These are phyloP conservation scores for Angophora floribunda DNA, from an alignment of 345 rosid genomes.

Conservation along the genomic window DNA sequence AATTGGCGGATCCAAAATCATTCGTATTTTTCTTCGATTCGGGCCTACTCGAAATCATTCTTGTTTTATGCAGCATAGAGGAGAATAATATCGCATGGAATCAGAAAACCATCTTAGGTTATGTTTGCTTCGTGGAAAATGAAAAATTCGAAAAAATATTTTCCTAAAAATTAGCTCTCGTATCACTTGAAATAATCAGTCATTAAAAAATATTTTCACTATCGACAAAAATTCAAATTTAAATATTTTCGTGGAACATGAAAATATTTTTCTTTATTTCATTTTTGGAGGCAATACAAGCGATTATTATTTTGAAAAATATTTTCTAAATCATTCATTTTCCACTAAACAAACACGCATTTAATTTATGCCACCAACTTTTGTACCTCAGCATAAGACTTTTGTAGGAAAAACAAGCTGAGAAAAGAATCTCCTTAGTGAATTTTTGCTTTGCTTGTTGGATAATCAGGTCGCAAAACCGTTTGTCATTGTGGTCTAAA, in stretches of 20 bases:
- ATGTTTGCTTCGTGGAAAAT: too few relatives aligned
- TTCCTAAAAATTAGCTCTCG: fast-evolving
- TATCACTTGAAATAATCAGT: background rate
- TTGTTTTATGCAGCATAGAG: background rate
- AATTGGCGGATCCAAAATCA: background rate
- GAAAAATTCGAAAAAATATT: too few relatives aligned
- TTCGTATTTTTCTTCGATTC: background rate
- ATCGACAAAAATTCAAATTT: too few relatives aligned
- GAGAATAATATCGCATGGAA: background rate
- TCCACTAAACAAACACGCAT: fast-evolving
- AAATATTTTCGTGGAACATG: too few relatives aligned
- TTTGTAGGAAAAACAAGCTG: background rate
- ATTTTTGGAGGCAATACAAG: too few relatives aligned
- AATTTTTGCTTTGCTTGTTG: background rate
- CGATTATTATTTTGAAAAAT: too few relatives aligned
- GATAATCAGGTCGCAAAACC: background rate
- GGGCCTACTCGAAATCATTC: background rate
- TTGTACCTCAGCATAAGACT: background rate
- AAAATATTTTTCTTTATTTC: too few relatives aligned
- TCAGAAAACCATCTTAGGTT: background rate
- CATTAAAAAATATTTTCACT: background rate
- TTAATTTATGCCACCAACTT: background rate
- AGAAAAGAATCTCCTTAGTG: background rate
- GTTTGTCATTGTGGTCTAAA: background rate
- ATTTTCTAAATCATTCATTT: background rate